Conservation (phyloP, 345 rosid genomes). For the Erysimum cheiranthoides region DNA sequence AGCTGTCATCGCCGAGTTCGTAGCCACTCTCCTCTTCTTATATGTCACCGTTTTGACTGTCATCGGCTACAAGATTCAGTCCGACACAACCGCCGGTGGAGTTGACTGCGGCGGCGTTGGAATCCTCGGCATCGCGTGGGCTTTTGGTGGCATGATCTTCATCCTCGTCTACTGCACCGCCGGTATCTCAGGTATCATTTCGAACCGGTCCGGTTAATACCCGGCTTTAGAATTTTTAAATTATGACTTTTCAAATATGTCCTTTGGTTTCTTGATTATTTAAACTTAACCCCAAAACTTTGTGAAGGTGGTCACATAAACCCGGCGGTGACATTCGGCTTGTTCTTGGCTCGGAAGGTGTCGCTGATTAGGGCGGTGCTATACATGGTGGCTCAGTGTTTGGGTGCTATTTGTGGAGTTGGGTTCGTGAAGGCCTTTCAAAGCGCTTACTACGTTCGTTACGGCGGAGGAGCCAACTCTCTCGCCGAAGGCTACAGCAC, state of each 20-base stretch:
- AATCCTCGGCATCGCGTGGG: constrained; percentile 83
- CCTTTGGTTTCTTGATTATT: not conserved
- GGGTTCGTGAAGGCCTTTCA: constrained; percentile 80
- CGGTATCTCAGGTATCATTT: constrained; percentile 71
- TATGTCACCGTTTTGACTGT: constrained; percentile 43
- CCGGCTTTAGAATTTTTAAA: not conserved
- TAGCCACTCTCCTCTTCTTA: constrained; percentile 46
- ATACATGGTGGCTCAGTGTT: constrained; percentile 79
- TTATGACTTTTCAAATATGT: not conserved
- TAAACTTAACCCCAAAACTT: not conserved
- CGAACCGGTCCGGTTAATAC: not conserved
- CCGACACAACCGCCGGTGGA: constrained; percentile 24
- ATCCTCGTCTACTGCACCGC: constrained; percentile 89
- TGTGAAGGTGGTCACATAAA: constrained; percentile 74
- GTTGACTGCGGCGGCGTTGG: constrained; percentile 73
- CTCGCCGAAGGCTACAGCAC: constrained; percentile 57
- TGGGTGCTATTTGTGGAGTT: constrained; percentile 85
- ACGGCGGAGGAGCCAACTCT: constrained; percentile 75
- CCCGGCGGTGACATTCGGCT: constrained; percentile 87
- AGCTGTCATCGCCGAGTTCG: constrained; percentile 46
- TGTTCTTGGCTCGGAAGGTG: constrained; percentile 77
- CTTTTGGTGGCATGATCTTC: constrained; percentile 88
- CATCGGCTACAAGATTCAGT: constrained; percentile 39
- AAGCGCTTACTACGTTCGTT: constrained; percentile 51
- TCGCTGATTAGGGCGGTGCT: constrained; percentile 67